Percentiles rank a stretch among this genome's conserved stretches.
Evolutionary conservation across 2,329 filamentous ascomycete genomes (phyloP).

Genomic region (Microdochium bolleyi): DNA sequence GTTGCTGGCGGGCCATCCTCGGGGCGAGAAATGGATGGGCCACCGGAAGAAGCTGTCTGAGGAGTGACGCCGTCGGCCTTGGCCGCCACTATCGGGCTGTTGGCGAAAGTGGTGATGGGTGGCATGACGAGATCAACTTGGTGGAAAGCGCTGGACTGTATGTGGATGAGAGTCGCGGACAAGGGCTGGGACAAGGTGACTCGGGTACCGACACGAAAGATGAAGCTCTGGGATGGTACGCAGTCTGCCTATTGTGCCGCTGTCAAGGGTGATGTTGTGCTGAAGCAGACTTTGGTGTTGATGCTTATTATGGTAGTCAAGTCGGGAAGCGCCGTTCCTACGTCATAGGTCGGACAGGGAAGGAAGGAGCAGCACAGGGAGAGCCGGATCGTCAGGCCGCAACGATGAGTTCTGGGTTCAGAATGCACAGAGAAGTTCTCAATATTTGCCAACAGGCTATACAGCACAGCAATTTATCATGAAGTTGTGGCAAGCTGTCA

Average conservation of each 20-base stretch:
- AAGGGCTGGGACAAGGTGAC: too few relatives aligned
- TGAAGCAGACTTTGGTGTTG: neutral
- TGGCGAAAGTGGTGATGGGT: constrained; percentile 28
- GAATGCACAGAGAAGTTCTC: too few relatives aligned
- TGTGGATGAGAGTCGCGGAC: too few relatives aligned
- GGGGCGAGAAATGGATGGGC: constrained; percentile 9
- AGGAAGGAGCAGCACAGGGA: neutral
- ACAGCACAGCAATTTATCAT: too few relatives aligned
- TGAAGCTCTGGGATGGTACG: too few relatives aligned
- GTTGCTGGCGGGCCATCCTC: constrained; percentile 13
- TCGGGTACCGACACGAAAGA: too few relatives aligned
- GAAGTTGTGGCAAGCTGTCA: neutral
- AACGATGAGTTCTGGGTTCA: neutral
- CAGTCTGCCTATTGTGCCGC: neutral
- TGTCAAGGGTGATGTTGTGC: neutral
- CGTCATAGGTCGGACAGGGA: neutral
- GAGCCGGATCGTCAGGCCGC: neutral
- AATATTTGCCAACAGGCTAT: too few relatives aligned
- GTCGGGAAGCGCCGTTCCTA: neutral
- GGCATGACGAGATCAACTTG: neutral
- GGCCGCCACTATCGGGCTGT: constrained; percentile 49
- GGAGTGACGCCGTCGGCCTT: constrained; percentile 43
- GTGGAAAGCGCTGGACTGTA: too few relatives aligned
- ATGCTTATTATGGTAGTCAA: too few relatives aligned
- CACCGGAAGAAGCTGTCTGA: constrained; percentile 27